Base-by-base conservation (phyloP, 495 filamentous ascomycete genomes). In the Jackrogersella multiformis region DNA sequence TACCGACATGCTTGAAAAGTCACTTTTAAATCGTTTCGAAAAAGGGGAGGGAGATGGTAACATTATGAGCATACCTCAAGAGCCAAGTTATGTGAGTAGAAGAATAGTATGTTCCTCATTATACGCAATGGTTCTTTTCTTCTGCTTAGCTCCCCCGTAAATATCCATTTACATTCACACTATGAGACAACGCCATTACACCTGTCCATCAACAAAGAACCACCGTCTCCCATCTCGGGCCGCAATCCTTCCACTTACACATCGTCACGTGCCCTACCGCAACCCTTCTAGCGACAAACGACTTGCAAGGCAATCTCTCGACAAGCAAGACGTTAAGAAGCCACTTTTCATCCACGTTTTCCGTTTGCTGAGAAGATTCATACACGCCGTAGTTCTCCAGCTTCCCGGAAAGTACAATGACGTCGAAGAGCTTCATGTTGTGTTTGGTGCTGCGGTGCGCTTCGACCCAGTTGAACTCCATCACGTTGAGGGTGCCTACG, bases 211-310 rank as follows among this genome's bases (percentile, higher is more conserved):
- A 30, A 49, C 24, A 30, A 28, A 49, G 45, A 12, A 49, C 26
- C 6, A 49, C 45, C 1, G 45, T 49, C 16, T 49, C 45, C 45
- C 45, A 49, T 30, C 45, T 49, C n/a, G 45, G 23, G 15, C 28
- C n/a, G 12, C 45, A 49, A n/a, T 28, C 45, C n/a, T 49, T 49
- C 45, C 46, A 51, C 1, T 21, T 51, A 9, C 7, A 51, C 26
- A 51, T 9, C 7, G 2, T 51, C 23, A 51, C 46, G 2, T 13
- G 32, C 5, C 46, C 26, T 18, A 51, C 46, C 12, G 26, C n/a
- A 28, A 51, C 16, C 26, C 46, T 34, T 10, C 46, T 34, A 18
- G 46, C 46, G n/a, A 51, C 46, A 12, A 51, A 51, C 8, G 24
- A 26, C n/a, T 49, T 15, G 8, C 45, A 49, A 13, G 45, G 13